phyloP scores from a whole-genome alignment of 352 stramenopile genomes.

The Globisporangium rhizosaccharum region DNA sequence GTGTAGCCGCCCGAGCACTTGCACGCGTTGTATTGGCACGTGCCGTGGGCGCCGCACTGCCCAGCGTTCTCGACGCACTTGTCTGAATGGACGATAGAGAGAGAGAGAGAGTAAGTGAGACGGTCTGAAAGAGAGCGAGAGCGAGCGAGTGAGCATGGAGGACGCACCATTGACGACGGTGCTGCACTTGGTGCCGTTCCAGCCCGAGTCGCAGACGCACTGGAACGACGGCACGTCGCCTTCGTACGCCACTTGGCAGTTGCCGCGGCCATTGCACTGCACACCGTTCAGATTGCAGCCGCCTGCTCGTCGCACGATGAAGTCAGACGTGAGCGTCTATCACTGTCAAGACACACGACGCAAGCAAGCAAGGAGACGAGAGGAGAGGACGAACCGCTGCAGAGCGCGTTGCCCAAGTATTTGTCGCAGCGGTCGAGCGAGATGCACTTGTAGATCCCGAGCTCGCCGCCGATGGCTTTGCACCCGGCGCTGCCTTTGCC shows the following conservation, averaged over 20 bases:
- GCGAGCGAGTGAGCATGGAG: background rate
- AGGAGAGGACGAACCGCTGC: slow-evolving; percentile 37
- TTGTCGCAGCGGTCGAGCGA: slow-evolving; percentile 68
- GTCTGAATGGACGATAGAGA: slow-evolving; percentile 12
- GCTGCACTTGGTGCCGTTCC: slow-evolving; percentile 61
- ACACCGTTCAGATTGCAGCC: slow-evolving; percentile 35
- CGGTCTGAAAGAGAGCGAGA: background rate
- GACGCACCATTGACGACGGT: slow-evolving; percentile 40
- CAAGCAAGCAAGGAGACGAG: background rate
- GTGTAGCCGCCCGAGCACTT: slow-evolving; percentile 33
- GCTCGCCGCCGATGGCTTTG: slow-evolving; percentile 18
- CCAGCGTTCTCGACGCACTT: slow-evolving; percentile 35
- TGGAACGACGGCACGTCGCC: slow-evolving; percentile 35
- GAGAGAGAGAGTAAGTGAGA: too few relatives aligned
- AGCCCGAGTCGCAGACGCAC: slow-evolving; percentile 65
- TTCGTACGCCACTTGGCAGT: slow-evolving; percentile 34
- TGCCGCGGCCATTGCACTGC: slow-evolving; percentile 68
- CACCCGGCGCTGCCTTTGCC: slow-evolving; percentile 17
- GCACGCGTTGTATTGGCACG: slow-evolving; percentile 33
- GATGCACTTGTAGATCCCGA: slow-evolving; percentile 79
- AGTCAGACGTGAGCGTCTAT: background rate
- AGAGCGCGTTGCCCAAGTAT: slow-evolving; percentile 48
- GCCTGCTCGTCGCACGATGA: slow-evolving; percentile 10
- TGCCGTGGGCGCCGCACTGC: slow-evolving; percentile 40
- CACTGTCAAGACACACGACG: background rate